phyloP scores from a whole-genome alignment of 139 green algal species.

The Eudorina sp. region DNA sequence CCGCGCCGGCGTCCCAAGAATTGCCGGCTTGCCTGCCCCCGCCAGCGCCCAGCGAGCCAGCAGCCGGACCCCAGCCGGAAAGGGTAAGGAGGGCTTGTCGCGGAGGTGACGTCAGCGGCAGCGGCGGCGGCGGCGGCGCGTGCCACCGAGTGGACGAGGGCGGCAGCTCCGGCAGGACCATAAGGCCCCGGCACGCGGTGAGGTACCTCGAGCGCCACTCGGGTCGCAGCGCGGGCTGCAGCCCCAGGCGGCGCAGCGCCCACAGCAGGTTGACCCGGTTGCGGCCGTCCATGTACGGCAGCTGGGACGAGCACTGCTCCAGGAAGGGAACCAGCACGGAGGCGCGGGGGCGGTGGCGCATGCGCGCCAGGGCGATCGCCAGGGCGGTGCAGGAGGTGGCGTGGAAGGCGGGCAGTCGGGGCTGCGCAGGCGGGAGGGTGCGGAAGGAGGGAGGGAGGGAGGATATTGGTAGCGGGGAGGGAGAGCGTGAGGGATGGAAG shows the following conservation, averaged over 20 bases:
- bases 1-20: not conserved
- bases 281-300: constrained; percentile 24
- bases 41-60: too few relatives aligned
- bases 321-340: not conserved
- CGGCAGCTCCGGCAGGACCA: not conserved
- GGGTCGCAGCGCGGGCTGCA: not conserved
- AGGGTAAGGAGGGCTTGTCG: not conserved
- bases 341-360: not conserved
- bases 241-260: not conserved
- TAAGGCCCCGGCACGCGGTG: not conserved
- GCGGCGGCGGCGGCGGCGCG: not conserved
- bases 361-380: not conserved
- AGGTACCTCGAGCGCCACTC: not conserved
- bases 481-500: not conserved
- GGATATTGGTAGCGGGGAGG: too few relatives aligned
- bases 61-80: too few relatives aligned
- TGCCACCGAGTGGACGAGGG: too few relatives aligned
- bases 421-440: too few relatives aligned
- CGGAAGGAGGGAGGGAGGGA: too few relatives aligned
- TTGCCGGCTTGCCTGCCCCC: too few relatives aligned
- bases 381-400: constrained; percentile 14
- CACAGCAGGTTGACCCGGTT: constrained; percentile 13
- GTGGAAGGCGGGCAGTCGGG: constrained; percentile 15
- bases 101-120: not conserved
- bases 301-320: not conserved